These are phyloP conservation scores for Lycium barbarum DNA, from an alignment of 257 asterid genomes.

Conservation along the genomic window DNA sequence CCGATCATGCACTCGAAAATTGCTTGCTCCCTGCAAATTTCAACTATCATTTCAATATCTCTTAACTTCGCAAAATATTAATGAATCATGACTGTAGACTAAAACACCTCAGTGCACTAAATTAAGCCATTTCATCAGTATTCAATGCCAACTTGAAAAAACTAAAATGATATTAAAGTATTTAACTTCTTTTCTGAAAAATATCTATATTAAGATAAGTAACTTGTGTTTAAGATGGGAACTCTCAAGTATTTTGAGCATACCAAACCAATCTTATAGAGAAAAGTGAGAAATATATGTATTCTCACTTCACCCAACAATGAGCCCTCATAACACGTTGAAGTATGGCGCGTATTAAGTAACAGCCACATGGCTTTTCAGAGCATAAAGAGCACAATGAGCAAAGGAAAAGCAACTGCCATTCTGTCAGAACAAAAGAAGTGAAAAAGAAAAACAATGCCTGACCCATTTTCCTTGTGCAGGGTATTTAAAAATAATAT, in stretches of 20 bases:
- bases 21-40: slow-evolving; percentile 73
- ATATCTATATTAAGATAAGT: neutral
- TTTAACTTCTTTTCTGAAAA: slow-evolving; percentile 6
- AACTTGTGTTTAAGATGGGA: neutral
- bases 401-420: neutral
- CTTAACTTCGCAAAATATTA: neutral
- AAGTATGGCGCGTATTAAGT: neutral
- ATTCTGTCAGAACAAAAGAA: slow-evolving; percentile 6
- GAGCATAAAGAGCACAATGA: slow-evolving; percentile 21
- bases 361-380: neutral
- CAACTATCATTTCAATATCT: slow-evolving; percentile 16
- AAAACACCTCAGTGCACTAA: neutral
- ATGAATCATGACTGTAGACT: neutral
- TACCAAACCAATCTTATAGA: neutral
- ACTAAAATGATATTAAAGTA: neutral
- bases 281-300: neutral
- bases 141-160: neutral
- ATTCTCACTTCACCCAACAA: slow-evolving; percentile 15
- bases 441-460: neutral
- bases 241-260: neutral
- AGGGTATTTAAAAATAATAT: neutral
- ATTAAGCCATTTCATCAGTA: neutral
- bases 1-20: slow-evolving; percentile 85
- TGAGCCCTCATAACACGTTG: neutral
- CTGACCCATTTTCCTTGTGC: neutral